Conservation (phyloP, 805 yeast species). For the Kuraishia piskuri region DNA sequence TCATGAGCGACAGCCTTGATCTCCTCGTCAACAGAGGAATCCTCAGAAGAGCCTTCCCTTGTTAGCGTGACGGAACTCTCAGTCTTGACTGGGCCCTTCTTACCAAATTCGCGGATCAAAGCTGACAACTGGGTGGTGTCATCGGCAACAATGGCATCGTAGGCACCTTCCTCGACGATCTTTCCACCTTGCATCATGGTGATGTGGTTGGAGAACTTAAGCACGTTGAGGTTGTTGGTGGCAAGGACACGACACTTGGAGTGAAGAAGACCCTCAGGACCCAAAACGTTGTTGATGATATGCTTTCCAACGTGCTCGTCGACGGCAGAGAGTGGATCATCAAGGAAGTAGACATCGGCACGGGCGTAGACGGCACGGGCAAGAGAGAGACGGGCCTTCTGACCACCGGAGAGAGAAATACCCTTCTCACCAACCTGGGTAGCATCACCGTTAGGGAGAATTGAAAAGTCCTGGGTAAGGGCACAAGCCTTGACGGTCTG, state of each 20-base stretch:
- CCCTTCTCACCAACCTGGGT: slow-evolving; percentile 96
- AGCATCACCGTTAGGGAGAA: slow-evolving; percentile 75
- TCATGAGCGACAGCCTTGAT: slow-evolving; percentile 21
- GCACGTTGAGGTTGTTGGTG: slow-evolving; percentile 78
- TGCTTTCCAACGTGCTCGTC: slow-evolving; percentile 93
- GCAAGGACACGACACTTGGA: slow-evolving; percentile 73
- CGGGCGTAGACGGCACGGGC: slow-evolving; percentile 93
- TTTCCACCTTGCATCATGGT: slow-evolving; percentile 64
- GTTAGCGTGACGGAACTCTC: slow-evolving; percentile 9
- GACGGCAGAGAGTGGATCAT: slow-evolving; percentile 90
- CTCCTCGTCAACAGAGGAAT: slow-evolving; percentile 19
- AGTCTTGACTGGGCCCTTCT: slow-evolving; percentile 21
- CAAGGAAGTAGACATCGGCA: slow-evolving; percentile 80
- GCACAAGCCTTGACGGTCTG: slow-evolving; percentile 84
- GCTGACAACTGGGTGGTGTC: slow-evolving; percentile 40
- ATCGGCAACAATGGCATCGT: slow-evolving; percentile 37
- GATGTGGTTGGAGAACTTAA: slow-evolving; percentile 65
- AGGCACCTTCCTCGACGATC: slow-evolving; percentile 58
- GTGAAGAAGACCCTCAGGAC: slow-evolving; percentile 68
- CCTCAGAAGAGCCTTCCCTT: slow-evolving; percentile 10
- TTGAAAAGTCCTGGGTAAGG: slow-evolving; percentile 61
- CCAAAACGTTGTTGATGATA: slow-evolving; percentile 72
- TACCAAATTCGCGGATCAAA: slow-evolving; percentile 58
- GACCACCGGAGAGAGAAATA: slow-evolving; percentile 91
- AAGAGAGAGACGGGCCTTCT: slow-evolving; percentile 83